Conservation (phyloP, 148 eudicot species). For the Hydrangea macrophylla region DNA sequence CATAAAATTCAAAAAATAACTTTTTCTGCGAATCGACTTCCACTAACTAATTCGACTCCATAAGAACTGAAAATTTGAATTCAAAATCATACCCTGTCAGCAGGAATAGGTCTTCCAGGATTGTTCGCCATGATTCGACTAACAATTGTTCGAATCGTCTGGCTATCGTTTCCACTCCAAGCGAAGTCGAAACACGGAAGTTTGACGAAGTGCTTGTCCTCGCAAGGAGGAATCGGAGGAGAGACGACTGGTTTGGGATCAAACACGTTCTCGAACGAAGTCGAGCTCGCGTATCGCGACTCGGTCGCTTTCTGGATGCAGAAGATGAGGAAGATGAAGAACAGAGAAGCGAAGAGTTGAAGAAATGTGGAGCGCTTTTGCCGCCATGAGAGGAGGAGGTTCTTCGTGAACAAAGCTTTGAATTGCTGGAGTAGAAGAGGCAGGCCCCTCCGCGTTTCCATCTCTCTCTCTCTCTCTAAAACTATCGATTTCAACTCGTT, state of each 20-base stretch:
- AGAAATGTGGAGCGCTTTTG: conserved; percentile 59
- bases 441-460: conserved; percentile 58
- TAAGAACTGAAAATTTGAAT: background rate
- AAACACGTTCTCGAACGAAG: conserved; percentile 33
- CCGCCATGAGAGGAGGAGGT: conserved; percentile 69
- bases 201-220: conserved; percentile 45
- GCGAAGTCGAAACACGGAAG: conserved; percentile 73
- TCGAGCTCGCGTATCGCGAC: conserved; percentile 35
- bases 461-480: conserved; percentile 11
- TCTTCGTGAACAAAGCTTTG: conserved; percentile 55
- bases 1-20: too few species aligned
- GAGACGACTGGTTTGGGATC: conserved; percentile 44
- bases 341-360: conserved; percentile 67
- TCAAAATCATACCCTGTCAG: conserved; percentile 41
- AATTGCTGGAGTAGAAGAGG: conserved; percentile 59
- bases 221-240: conserved; percentile 67
- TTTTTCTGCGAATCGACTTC: background rate
- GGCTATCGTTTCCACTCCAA: conserved; percentile 64
- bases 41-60: background rate
- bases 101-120: conserved; percentile 64
- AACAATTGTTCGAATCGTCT: conserved; percentile 37
- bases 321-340: conserved; percentile 77
- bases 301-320: conserved; percentile 59
- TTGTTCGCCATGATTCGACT: conserved; percentile 55
- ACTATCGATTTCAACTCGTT: background rate